Evolutionary conservation across 2,329 filamentous ascomycete species (phyloP).

Genomic region (Colletotrichum ledebouriae): DNA sequence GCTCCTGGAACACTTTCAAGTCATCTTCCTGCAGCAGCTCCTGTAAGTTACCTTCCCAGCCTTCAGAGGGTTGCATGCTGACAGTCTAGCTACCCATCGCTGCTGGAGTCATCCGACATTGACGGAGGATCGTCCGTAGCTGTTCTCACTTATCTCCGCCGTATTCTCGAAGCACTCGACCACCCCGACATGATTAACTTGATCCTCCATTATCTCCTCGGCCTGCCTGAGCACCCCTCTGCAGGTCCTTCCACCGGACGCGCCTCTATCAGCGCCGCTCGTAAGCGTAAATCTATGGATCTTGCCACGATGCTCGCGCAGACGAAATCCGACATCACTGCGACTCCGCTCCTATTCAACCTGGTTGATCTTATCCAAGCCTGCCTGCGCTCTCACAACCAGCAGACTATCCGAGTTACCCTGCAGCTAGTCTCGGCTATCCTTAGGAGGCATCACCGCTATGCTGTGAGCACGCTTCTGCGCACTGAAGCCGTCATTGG

Average conservation of each 20-base stretch:
- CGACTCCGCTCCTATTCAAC: constrained; percentile 90
- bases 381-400: constrained; percentile 85
- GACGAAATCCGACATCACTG: constrained; percentile 75
- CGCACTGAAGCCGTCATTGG: constrained; percentile 72
- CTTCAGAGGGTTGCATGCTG: constrained; percentile 16
- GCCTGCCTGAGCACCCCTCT: constrained; percentile 73
- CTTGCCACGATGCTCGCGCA: constrained; percentile 83
- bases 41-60: constrained; percentile 68
- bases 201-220: constrained; percentile 91
- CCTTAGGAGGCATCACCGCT: constrained; percentile 87
- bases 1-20: constrained; percentile 94
- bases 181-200: constrained; percentile 95
- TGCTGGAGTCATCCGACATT: constrained; percentile 96
- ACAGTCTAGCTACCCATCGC: constrained; percentile 82
- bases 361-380: constrained; percentile 90
- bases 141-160: constrained; percentile 91
- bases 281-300: constrained; percentile 90
- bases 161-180: constrained; percentile 90
- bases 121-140: constrained; percentile 97
- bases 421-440: constrained; percentile 89
- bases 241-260: constrained; percentile 54
- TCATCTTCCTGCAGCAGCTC: constrained; percentile 94
- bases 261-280: constrained; percentile 74
- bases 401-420: constrained; percentile 91
- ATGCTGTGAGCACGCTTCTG: constrained; percentile 83